Base-by-base conservation (phyloP, 495 filamentous ascomycete genomes). In the Podospora comata region DNA sequence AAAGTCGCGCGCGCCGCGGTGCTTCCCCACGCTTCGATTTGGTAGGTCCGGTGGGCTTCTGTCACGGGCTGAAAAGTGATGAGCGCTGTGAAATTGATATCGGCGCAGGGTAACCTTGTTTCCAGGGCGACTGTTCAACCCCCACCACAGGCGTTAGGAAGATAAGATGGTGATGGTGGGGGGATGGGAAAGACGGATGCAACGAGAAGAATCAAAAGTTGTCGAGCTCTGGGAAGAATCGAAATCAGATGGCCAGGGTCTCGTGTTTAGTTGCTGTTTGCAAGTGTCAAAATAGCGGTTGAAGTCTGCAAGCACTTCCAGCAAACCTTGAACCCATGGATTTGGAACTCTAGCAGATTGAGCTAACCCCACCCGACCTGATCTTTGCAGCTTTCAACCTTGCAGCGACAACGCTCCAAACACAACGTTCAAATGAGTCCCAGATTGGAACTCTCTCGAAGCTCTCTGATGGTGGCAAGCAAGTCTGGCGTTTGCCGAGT, bases 1-100 rank as follows among this genome's bases (percentile, higher is more conserved):
- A 11, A 11, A 48, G 39, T 28, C 54, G 63, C 34, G 27, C 18
- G 62, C 61, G 67, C 18, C 44, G 60, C 56, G 62, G 54, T 48
- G 39, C 6, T 59, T 48, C 39, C 39, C 39, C 39, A 48, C 39
- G 39, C 39, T 48, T 48, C 39, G 39, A 48, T 48, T 11, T 48
- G 39, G 39, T 48, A 48, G 39, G 39, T 48, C 39, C 13, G 39
- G 11, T 39, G 11, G 23, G 30, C 30, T 32, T 5, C 30, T 32
- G 30, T 32, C 7, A 3, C 30, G 30, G 30, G 30, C 7, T 32
- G 30, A 48, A 48, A 48, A 48, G 39, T 48, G 39, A 48, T 48
- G 39, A 32, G 30, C 39, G 39, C 39, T 48, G 39, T 48, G 39
- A 48, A 48, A 48, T 48, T 11, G 39, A 48, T 48, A 32, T 11